These are phyloP conservation scores for Camellia japonica DNA, from an alignment of 148 eudicot genomes.

Conservation along the genomic window DNA sequence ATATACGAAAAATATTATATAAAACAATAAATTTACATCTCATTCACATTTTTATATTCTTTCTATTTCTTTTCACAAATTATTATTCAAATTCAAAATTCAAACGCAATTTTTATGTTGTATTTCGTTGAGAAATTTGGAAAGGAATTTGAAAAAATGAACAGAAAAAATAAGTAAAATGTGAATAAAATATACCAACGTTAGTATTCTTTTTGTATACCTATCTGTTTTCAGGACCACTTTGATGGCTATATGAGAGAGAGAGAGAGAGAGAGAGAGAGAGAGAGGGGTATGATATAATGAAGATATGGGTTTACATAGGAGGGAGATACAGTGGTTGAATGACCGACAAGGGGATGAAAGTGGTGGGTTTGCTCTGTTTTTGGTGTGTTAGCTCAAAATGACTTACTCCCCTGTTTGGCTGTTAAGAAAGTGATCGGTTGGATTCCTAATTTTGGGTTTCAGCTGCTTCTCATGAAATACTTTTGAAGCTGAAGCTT, in stretches of 20 bases:
- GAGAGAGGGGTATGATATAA: background rate
- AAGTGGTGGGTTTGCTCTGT: conserved; percentile 19
- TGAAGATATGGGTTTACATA: background rate
- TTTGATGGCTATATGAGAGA: no score
- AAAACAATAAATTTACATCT: background rate
- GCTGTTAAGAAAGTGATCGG: conserved; percentile 30
- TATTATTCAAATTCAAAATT: no score
- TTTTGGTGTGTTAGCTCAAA: conserved; percentile 30
- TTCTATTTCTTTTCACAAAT: no score
- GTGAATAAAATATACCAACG: no score
- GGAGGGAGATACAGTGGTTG: conserved; percentile 21
- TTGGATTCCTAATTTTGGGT: conserved; percentile 30
- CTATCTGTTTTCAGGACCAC: no score
- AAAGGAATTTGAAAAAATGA: no score
- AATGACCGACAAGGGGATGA: conserved; percentile 5
- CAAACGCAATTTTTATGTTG: no score
- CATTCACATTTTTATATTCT: no score
- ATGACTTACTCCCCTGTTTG: conserved; percentile 11
- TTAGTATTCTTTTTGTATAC: no score
- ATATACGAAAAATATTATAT: background rate
- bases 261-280: background rate
- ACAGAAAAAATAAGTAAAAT: no score
- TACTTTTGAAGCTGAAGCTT: conserved; percentile 8
- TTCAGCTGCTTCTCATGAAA: background rate
- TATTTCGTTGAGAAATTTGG: no score